Evolutionary conservation across 805 yeast genomes (phyloP), one percentile per base, ranked within the genome.

Genomic region (Teunomyces kruisii): DNA sequence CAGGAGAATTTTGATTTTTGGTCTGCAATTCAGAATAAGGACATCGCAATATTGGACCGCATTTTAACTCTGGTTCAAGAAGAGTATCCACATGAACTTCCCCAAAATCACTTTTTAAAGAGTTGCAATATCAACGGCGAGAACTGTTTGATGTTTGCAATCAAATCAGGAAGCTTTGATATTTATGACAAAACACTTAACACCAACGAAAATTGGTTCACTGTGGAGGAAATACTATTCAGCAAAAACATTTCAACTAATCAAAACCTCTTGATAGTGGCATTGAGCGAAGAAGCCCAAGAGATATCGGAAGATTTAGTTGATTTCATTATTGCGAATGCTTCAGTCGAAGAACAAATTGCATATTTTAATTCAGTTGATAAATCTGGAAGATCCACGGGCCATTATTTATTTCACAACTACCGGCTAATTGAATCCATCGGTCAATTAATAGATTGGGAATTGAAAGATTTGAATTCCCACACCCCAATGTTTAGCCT

Each of bases 401-500:
- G 91, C 0, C 97, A 91, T 59, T 83, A 85, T 52, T 59, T 89
- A 13, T 80, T 81, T 49, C 82, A 83, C 51, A 73, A 80, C 39
- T 66, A 75, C 15, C 65, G 71, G 2, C 61, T 86, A 0, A 74
- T 88, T 10, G 55, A 58, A 5, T 57, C 55, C 12, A 59, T 89
- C 9, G 95, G 96, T 0, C 59, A 59, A 1, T 75, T 69, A 36
- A 67, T 90, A 4, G 73, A 87, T 54, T 92, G 97, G 97, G 72
- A 69, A 6, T 59, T 64, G 10, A 76, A 75, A 42, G 97, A 91
- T 58, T 50, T 55, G 9, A 80, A 77, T 47, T 80, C 83, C 0
- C 88, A 86, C 53, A 88, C 97, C 0, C 95, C 97, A 0, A 65
- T 92, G 8, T 80, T 86, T 62, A 76, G 88, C 2, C 64, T 88